These are phyloP conservation scores for Monosporascus ibericus DNA, from an alignment of 2,329 filamentous ascomycete species.

Conservation along the genomic window DNA sequence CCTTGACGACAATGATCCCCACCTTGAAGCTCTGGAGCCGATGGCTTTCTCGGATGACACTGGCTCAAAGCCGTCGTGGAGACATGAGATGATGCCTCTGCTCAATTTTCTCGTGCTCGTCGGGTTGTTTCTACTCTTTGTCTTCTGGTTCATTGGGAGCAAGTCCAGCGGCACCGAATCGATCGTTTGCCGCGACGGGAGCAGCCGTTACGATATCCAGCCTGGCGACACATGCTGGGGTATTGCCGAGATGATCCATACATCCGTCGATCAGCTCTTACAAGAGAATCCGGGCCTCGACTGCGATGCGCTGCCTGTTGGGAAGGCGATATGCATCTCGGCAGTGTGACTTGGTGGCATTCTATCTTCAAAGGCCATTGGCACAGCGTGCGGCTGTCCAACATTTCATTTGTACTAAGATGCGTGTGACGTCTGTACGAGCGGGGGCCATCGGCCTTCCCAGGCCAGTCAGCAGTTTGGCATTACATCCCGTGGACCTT, in stretches of 20 bases:
- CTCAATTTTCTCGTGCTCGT: slow-evolving; percentile 53
- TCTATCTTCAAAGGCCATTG: no score
- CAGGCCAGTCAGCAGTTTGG: no score
- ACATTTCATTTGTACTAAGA: no score
- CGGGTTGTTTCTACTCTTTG: slow-evolving; percentile 41
- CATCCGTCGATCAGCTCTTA: slow-evolving; percentile 40
- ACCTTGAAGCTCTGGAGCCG: slow-evolving; percentile 14
- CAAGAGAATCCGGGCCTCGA: slow-evolving; percentile 38
- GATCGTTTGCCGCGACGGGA: slow-evolving; percentile 23
- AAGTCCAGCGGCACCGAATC: slow-evolving; percentile 17
- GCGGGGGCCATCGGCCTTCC: no score
- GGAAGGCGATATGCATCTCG: slow-evolving; percentile 40
- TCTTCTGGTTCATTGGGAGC: slow-evolving; percentile 42
- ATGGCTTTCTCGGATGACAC: slow-evolving; percentile 5
- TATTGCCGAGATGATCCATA: slow-evolving; percentile 36
- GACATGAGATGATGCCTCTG: slow-evolving; percentile 47
- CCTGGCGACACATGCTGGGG: slow-evolving; percentile 48
- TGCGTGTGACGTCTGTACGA: no score
- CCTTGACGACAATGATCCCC: slow-evolving; percentile 13
- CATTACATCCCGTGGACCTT: no score
- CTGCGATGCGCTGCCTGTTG: slow-evolving; percentile 39
- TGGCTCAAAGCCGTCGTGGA: slow-evolving; percentile 34
- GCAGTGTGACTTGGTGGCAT: slow-evolving; percentile 6
- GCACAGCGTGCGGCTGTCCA: no score
- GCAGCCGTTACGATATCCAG: slow-evolving; percentile 32